Base-by-base conservation (phyloP, 768 basidiomycete genomes). In the Vararia minispora region DNA sequence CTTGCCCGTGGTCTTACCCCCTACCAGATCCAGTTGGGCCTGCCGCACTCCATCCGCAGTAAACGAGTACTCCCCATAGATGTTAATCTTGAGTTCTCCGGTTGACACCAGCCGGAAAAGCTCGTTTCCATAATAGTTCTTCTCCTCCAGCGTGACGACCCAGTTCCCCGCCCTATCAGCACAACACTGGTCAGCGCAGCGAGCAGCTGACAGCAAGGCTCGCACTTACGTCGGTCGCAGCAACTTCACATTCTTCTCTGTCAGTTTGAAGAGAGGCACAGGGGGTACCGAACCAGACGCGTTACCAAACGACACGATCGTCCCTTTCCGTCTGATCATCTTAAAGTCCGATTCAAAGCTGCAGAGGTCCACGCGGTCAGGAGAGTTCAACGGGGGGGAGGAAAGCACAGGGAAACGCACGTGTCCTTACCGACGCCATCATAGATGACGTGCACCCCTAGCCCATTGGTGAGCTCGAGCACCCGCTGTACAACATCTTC, bases 361-460 rank as follows among this genome's bases (percentile, higher is more conserved):
- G 50, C 17, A 28, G 13, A 5, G 11, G 35, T 10, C 9, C 25
- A 40, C 28, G 18, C 27, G 8, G 37, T 22, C 21, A 17, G 33
- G n/a, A n/a, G 14, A 32, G 28, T 24, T 26, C 12, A 11, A 13
- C 20, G 21, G 27, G 17, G 22, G 8, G 24, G 11, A 21, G 11
- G 24, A 6, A 4, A 29, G 7, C 16, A 47, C 40, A 51, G 44
- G 13, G 40, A 21, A 2, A 66, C 83, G 41, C 60, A 92, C 73
- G 91, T 97, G 56, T 89, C 85, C 64, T 86, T 92, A 2, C 94
- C 94, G n/a, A 99, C 89, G 21, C 94, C 94, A 51, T 99, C 94
- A 51, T 82, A 94, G 17, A 89, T 72, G 12, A 76, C 92, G 45
- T 94, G 73, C 4, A 90, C 85, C 12, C 88, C 86, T 47, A 77